Base-by-base conservation (phyloP, 305 asterid species). In the Ruellia speciosa region DNA sequence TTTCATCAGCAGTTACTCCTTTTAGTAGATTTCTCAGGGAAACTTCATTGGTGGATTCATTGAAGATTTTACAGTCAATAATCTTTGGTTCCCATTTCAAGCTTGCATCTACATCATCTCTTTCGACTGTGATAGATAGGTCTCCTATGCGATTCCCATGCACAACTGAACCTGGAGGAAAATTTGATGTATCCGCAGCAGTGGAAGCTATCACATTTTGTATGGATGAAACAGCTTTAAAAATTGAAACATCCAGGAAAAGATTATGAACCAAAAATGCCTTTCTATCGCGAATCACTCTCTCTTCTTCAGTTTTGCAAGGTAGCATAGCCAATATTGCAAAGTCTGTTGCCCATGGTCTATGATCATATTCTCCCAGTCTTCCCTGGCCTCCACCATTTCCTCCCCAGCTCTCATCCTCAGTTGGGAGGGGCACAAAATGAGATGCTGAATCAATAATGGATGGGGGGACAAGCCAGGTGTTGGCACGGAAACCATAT, bases 1-100 rank as follows among this genome's bases (percentile, higher is more conserved):
- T 94, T 69, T 94, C 96, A 78, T 94, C 96, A 11, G 99, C 94
- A 54, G 95, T 94, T 69, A 94, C 70, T 65, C 97, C 99, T 83
- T 94, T 94, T 58, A 90, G 81, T 65, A 94, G 72, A 72, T 85
- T 90, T 72, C 88, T 83, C 72, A 24, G 86, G 70, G 85, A 77
- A 56, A 81, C 82, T 69, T 83, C 95, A 59, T 65, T 60, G 14
- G 74, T 72, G 57, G 93, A 79, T 70, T 72, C 77, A 59, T 58
- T 59, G 40, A 54, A 46, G 60, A 59, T 70, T 64, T 66, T 76
- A 68, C 77, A 51, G 68, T 71, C 87, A 47, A 84, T 66, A 60
- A 73, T 72, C 79, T 86, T 90, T 46, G 70, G 59, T 70, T 73
- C 86, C 66, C 68, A 62, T 77, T 83, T 82, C 77, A 59, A 76